Conservation (phyloP, 306 rosid species). For the Casuarina glauca region DNA sequence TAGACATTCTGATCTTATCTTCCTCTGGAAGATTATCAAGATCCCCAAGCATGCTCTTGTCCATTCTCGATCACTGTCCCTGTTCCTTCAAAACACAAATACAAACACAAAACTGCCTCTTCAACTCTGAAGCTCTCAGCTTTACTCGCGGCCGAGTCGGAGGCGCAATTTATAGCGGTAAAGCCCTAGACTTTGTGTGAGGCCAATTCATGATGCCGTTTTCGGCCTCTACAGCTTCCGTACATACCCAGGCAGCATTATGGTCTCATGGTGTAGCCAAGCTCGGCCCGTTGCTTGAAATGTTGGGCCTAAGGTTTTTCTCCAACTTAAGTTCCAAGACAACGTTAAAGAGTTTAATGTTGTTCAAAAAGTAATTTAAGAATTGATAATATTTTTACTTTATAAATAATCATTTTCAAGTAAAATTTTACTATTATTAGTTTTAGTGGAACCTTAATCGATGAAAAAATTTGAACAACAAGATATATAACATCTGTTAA, state of each 20-base stretch:
- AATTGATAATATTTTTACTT: no score
- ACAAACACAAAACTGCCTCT: no score
- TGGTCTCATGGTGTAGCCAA: not conserved
- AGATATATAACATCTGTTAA: no score
- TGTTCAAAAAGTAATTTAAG: no score
- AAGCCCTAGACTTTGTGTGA: slow-evolving; percentile 15
- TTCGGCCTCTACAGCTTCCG: not conserved
- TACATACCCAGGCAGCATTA: not conserved
- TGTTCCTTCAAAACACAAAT: not conserved
- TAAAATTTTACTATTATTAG: no score
- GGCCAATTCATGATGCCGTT: not conserved
- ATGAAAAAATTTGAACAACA: no score
- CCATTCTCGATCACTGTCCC: slow-evolving; percentile 35
- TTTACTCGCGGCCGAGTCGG: not conserved
- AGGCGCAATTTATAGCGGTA: not conserved
- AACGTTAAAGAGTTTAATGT: no score
- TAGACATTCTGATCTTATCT: slow-evolving; percentile 65
- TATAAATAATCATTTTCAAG: no score
- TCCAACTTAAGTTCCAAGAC: no score
- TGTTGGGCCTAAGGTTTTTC: no score
- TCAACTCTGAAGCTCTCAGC: not conserved
- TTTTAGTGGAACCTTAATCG: no score
- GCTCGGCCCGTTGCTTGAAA: not conserved
- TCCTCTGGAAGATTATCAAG: slow-evolving; percentile 59
- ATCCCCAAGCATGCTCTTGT: slow-evolving; percentile 76